Base-by-base conservation (phyloP, 2,329 filamentous ascomycete species). In the Hypoxylon sp. region DNA sequence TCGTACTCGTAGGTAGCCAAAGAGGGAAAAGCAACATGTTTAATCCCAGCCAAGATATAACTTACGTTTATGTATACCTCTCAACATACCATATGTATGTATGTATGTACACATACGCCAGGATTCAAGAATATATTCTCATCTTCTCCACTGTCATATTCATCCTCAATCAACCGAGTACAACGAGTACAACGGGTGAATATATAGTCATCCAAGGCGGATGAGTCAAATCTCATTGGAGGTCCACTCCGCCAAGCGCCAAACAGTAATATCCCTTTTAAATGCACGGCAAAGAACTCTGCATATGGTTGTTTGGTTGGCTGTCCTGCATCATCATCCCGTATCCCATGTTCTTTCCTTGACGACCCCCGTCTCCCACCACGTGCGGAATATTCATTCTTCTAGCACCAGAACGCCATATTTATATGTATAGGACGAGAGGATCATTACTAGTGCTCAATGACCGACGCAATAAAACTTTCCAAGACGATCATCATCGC, bases 401-500 rank as follows among this genome's bases (percentile, higher is more conserved):
- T 58, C 13, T n/a, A 56, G 32, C 36, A 21, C 23, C 38, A 25
- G 38, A 43, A 32, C 2, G 55, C 38, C n/a, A 2, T 61, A 63
- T 59, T 60, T 68, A 65, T 23, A 51, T 17, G 23, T 9, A 28
- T 5, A 32, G 28, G 36, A 57, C 36, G 49, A 23, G n/a, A n/a
- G n/a, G 6, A 43, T 9, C 2, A 43, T 30, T 9, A 21, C n/a
- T 34, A 49, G 17, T n/a, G 2, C 32, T 28, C 19, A 55, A 55
- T 21, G 32, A 28, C 48, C 25, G 13, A 19, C 32, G 32, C 28
- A 46, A 70, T 71, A 56, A 66, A 61, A 28, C 56, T 75, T 19
- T 52, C 68, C 69, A 79, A 80, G 65, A 74, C 79, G 65, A 75
- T 74, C 56, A 75, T 82, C 70, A 76, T 83, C 60, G 78, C 81